A percentile compares a stretch with the other conserved stretches of the same genome.
phyloP scores from a whole-genome alignment of 148 eudicot species.

The Fagopyrum homotropicum region DNA sequence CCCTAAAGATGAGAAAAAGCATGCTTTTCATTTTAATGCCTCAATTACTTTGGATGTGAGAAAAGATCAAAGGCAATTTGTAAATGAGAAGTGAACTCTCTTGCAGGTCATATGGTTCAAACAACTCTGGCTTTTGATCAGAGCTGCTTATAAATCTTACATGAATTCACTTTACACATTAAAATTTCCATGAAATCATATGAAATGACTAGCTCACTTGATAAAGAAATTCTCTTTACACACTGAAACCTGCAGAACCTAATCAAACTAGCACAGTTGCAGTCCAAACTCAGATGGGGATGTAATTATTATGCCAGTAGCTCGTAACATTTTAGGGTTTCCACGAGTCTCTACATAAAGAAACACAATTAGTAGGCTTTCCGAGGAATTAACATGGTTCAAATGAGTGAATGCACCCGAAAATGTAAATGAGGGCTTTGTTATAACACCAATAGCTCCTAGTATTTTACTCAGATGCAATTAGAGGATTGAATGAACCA shows the following conservation, averaged over 20 bases:
- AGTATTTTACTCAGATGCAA: neutral
- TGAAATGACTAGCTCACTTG: too few species aligned
- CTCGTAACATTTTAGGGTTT: too few species aligned
- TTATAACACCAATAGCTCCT: too few species aligned
- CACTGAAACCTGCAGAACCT: neutral
- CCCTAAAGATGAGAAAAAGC: conserved; percentile 26
- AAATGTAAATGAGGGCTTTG: too few species aligned
- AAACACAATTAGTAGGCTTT: neutral
- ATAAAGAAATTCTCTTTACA: neutral
- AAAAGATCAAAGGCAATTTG: neutral
- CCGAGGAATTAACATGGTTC: neutral
- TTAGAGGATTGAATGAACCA: neutral
- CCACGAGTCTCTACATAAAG: neutral
- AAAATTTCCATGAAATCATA: neutral
- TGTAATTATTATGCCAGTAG: too few species aligned
- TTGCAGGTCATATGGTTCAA: neutral
- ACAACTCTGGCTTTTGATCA: neutral
- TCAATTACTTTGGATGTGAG: neutral
- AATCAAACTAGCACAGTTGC: neutral
- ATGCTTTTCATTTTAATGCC: neutral
- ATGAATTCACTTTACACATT: neutral
- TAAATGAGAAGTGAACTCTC: neutral
- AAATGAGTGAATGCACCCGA: neutral
- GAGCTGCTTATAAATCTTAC: neutral
- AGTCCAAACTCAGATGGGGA: neutral